These are phyloP conservation scores for Kwoniella sp. DNA, from an alignment of 768 basidiomycete genomes.

Conservation along the genomic window DNA sequence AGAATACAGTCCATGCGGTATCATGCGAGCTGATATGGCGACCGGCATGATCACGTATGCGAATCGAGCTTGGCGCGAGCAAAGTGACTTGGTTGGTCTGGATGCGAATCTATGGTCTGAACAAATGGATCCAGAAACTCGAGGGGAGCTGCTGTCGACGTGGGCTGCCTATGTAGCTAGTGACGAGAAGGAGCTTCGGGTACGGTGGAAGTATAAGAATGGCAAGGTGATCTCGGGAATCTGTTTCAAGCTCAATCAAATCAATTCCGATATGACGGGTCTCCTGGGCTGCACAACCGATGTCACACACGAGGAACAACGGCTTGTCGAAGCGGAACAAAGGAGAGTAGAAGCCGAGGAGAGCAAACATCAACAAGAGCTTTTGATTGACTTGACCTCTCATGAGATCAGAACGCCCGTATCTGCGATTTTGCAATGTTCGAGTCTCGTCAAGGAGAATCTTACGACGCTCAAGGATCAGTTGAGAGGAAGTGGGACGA, in stretches of 20 bases:
- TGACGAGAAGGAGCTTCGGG: constrained; percentile 26
- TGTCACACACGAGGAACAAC: constrained; percentile 46
- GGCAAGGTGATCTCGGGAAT: constrained; percentile 33
- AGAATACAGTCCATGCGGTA: constrained; percentile 50
- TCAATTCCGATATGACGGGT: constrained; percentile 34
- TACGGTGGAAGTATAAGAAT: constrained; percentile 46
- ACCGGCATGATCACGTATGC: constrained; percentile 36
- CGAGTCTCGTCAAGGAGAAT: constrained; percentile 49
- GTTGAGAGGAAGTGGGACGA: constrained; percentile 22
- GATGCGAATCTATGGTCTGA: constrained; percentile 39
- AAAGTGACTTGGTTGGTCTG: constrained; percentile 15
- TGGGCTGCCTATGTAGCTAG: constrained; percentile 30
- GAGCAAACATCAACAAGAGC: constrained; percentile 53
- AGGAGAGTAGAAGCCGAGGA: constrained; percentile 49
- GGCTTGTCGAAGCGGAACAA: constrained; percentile 44
- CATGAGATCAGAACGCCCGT: constrained; percentile 56
- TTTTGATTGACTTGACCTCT: constrained; percentile 55
- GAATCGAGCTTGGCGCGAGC: constrained; percentile 39
- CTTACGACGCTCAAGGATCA: constrained; percentile 38
- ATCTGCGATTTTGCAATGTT: constrained; percentile 55
- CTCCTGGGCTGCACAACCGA: constrained; percentile 48
- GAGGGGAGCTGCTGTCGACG: constrained; percentile 5
- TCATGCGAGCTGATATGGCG: constrained; percentile 33
- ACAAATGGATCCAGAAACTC: constrained; percentile 28
- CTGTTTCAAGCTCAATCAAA: constrained; percentile 44